Conservation (phyloP, 1,284 basidiomycete species). For the Hymenochaete sp. region DNA sequence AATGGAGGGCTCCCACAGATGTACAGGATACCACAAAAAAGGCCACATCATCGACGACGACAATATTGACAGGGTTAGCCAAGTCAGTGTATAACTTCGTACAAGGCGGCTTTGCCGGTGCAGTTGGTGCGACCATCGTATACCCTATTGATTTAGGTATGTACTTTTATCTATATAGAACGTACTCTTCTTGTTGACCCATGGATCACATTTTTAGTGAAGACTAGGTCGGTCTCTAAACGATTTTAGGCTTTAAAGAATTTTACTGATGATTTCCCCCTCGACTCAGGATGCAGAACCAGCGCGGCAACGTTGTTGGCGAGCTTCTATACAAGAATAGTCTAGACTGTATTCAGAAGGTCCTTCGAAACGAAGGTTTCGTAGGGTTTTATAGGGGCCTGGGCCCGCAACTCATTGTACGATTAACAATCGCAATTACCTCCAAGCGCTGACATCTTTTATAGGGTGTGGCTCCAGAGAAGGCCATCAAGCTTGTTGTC, state of each 20-base stretch:
- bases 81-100: constrained; percentile 80
- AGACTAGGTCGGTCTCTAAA: constrained; percentile 63
- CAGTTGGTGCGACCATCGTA: constrained; percentile 86
- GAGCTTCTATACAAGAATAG: constrained; percentile 94
- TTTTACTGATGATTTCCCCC: constrained; percentile 5
- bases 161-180: constrained; percentile 27
- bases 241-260: constrained; percentile 9
- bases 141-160: constrained; percentile 90
- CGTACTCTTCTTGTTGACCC: constrained; percentile 1
- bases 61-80: constrained; percentile 40
- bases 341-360: constrained; percentile 88
- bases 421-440: constrained; percentile 21
- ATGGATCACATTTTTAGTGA: constrained; percentile 9
- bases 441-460: constrained; percentile 7
- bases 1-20: constrained; percentile 67
- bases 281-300: constrained; percentile 83
- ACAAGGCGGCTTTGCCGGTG: constrained; percentile 89
- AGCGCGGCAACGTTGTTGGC: constrained; percentile 89
- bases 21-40: constrained; percentile 30
- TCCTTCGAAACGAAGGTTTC: constrained; percentile 91
- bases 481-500: constrained; percentile 93
- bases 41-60: constrained; percentile 21
- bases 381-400: constrained; percentile 95
- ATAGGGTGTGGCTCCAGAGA: constrained; percentile 96
- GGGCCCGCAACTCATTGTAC: constrained; percentile 85